These are phyloP conservation scores for Pythium aquatile DNA, from an alignment of 352 stramenopile species.

Conservation along the genomic window DNA sequence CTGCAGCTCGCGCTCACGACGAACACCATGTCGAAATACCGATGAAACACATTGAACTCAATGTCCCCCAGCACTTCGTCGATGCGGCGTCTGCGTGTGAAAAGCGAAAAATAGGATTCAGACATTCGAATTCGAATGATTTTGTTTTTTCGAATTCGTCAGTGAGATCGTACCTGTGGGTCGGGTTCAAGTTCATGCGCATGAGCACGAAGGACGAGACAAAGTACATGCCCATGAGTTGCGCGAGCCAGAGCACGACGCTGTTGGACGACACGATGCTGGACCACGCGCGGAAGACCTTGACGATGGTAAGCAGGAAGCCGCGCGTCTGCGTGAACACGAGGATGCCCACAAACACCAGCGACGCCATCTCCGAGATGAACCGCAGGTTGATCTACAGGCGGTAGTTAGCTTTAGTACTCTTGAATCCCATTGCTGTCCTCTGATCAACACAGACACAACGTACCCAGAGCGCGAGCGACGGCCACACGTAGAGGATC, in stretches of 20 bases:
- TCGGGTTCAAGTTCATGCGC: slow-evolving; percentile 80
- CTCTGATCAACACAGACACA: no score
- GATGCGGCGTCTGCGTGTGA: slow-evolving; percentile 52
- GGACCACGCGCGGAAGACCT: slow-evolving; percentile 81
- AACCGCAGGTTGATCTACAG: slow-evolving; percentile 73
- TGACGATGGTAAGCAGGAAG: slow-evolving; percentile 73
- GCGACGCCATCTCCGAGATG: slow-evolving; percentile 74
- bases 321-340: slow-evolving; percentile 82
- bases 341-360: slow-evolving; percentile 76
- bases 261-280: slow-evolving; percentile 83
- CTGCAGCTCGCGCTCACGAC: slow-evolving; percentile 72
- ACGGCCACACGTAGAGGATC: slow-evolving; percentile 81
- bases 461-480: slow-evolving; percentile 54
- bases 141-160: not conserved
- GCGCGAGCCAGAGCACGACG: slow-evolving; percentile 77
- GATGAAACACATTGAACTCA: slow-evolving; percentile 82
- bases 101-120: not conserved
- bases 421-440: no score
- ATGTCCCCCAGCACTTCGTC: slow-evolving; percentile 83
- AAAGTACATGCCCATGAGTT: slow-evolving; percentile 89
- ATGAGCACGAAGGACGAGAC: slow-evolving; percentile 87
- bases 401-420: no score
- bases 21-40: slow-evolving; percentile 86
- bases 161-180: slow-evolving; percentile 45
- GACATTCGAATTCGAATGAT: no score